A percentile compares a stretch with the other conserved stretches of the same genome.
Evolutionary conservation across 495 filamentous ascomycete genomes (phyloP).

Genomic region (Penicilliopsis zonata): DNA sequence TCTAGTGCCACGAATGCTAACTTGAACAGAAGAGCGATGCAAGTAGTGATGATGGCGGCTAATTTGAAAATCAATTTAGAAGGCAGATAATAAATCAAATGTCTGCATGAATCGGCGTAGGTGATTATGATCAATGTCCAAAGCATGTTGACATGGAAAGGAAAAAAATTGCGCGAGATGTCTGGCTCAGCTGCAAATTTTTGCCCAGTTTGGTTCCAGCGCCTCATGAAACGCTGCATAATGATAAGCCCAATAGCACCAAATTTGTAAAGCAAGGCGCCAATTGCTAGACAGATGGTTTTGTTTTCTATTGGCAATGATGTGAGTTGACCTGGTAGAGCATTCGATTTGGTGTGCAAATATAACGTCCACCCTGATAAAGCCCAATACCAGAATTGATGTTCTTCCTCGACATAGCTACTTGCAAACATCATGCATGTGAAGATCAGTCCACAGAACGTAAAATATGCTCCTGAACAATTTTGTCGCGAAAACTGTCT

Average conservation of each 20-base stretch:
- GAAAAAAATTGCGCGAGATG: constrained; percentile 59
- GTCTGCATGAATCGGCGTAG: constrained; percentile 42
- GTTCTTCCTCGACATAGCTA: constrained; percentile 96
- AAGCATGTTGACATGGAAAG: constrained; percentile 45
- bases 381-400: constrained; percentile 96
- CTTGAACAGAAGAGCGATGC: constrained; percentile 69
- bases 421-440: constrained; percentile 91
- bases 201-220: constrained; percentile 96
- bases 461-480: constrained; percentile 18
- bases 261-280: constrained; percentile 3
- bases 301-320: constrained; percentile 1
- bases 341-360: constrained; percentile 42
- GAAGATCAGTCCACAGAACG: constrained; percentile 42
- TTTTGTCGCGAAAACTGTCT: constrained; percentile 8
- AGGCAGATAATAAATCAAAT: constrained; percentile 19
- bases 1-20: constrained; percentile 71
- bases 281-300: neutral
- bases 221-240: constrained; percentile 49
- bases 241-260: constrained; percentile 16
- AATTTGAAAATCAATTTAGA: constrained; percentile 13
- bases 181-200: constrained; percentile 84
- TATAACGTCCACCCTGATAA: constrained; percentile 65
- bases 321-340: neutral
- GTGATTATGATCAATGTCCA: constrained; percentile 65
- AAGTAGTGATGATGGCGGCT: constrained; percentile 11